Percentiles rank a stretch among this genome's conserved stretches.
Evolutionary conservation across 371 early-diverging fungal genomes (phyloP).

Genomic region (Mucor saturninus): DNA sequence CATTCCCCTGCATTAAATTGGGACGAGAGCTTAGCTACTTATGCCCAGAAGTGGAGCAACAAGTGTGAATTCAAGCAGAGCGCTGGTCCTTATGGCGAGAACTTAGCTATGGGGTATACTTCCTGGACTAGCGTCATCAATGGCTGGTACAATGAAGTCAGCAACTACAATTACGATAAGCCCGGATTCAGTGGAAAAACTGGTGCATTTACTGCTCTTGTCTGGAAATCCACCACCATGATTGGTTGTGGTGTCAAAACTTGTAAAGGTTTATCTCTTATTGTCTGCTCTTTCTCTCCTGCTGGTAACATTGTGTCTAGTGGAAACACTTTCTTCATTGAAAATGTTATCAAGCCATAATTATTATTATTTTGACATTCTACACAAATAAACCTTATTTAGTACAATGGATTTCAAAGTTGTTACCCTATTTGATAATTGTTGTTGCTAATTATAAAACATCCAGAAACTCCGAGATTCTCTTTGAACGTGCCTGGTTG

Average conservation of each 20-base stretch:
- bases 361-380: neutral
- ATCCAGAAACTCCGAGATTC: neutral
- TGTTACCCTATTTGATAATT: neutral
- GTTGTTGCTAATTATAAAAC: conserved; percentile 1
- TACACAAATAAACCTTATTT: too few species aligned
- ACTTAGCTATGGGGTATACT: conserved; percentile 41
- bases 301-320: conserved; percentile 51
- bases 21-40: conserved; percentile 43
- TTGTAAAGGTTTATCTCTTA: conserved; percentile 40
- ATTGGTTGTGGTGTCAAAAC: conserved; percentile 57
- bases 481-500: conserved; percentile 1
- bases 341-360: conserved; percentile 48
- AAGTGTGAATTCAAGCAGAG: conserved; percentile 50
- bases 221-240: conserved; percentile 54
- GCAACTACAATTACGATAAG: conserved; percentile 37
- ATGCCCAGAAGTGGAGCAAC: conserved; percentile 54
- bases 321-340: conserved; percentile 31
- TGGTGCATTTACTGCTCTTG: conserved; percentile 61
- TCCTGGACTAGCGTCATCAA: conserved; percentile 28
- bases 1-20: conserved; percentile 52
- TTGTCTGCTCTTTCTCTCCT: conserved; percentile 52
- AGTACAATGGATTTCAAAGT: too few species aligned
- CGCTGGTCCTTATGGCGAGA: conserved; percentile 42
- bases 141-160: conserved; percentile 52
- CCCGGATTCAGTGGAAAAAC: conserved; percentile 39